Base-by-base conservation (phyloP, 2,329 filamentous ascomycete genomes). In the Xylariaceae sp. region DNA sequence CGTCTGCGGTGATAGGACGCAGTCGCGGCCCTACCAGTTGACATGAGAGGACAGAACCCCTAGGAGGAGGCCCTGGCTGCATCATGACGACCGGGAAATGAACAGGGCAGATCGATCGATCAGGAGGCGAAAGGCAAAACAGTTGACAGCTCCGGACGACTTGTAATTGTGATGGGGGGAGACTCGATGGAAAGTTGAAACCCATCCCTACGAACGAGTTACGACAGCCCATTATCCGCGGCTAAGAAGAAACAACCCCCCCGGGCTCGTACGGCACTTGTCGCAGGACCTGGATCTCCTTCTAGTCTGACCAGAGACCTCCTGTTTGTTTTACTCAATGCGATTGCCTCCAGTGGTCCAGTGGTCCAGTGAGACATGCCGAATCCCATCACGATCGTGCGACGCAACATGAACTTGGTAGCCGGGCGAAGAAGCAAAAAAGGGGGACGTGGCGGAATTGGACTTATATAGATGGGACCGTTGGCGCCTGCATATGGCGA, bases 131-230 rank as follows among this genome's bases (percentile, higher is more conserved):
- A 45, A 17, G 41, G 41, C 41, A 45, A 13, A 45, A 41, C 37
- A 41, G 53, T 50, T 23, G 13, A 54, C 30, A 34, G 17, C 15
- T 18, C 41, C 13, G 13, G 41, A n/a, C 41, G 52, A 23, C 44
- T 18, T 55, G 44, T 47, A 51, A 53, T 53, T 51, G 35, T 56
- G 4, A 35, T 17, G 17, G 10, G 39, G 58, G 17, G 39, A 48
- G 50, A 54, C 49, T 59, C 47, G 23, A 30, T 30, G 49, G 56
- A 49, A 59, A 52, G 53, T 30, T 30, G 23, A 51, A 39, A 35
- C 9, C 41, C 1, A 30, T 53, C 51, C 51, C 17, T 30, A 30
- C 9, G 41, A 50, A 30, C 18, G 17, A 18, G 17, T 18, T 18
- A 18, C 17, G 51, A 13, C 10, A 23, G 35, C 37, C 23, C 41